Percentiles rank a stretch among this genome's conserved stretches.
Evolutionary conservation across 2,329 filamentous ascomycete species (phyloP).

Genomic region (Colletotrichum plurivorum): DNA sequence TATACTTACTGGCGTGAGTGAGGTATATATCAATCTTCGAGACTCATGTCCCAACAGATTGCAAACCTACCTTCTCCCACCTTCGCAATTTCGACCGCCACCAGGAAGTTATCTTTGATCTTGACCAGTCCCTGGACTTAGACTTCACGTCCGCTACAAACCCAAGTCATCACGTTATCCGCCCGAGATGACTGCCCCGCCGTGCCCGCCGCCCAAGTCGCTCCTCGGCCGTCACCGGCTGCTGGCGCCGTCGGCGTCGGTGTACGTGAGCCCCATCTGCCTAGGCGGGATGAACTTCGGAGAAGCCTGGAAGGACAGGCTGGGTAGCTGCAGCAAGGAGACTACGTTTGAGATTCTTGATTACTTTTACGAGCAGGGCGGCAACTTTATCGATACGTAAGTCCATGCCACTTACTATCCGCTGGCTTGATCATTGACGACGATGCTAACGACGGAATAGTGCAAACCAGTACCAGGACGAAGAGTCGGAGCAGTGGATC

Average conservation of each 20-base stretch:
- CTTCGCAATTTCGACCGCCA: too few relatives aligned
- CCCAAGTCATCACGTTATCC: not conserved
- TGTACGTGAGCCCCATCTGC: constrained; percentile 65
- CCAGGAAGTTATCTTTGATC: too few relatives aligned
- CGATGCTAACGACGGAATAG: not conserved
- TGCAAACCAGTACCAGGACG: constrained; percentile 69
- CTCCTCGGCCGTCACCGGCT: constrained; percentile 66
- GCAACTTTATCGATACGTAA: constrained; percentile 77
- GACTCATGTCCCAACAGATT: too few relatives aligned
- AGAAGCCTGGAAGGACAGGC: constrained; percentile 56
- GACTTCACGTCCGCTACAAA: not conserved
- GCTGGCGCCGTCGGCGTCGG: constrained; percentile 62
- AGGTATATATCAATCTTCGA: too few relatives aligned
- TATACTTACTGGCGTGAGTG: too few relatives aligned
- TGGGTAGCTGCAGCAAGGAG: constrained; percentile 69
- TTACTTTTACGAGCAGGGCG: constrained; percentile 67
- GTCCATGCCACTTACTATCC: not conserved
- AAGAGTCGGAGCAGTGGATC: constrained; percentile 69
- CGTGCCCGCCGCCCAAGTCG: not conserved
- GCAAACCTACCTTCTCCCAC: too few relatives aligned
- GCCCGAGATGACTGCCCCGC: not conserved
- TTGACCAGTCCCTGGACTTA: not conserved
- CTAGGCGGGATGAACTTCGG: constrained; percentile 69
- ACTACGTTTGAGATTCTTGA: constrained; percentile 70
- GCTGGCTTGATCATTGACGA: too few relatives aligned